Evolutionary conservation across 2,329 filamentous ascomycete genomes (phyloP).

Genomic region (Aspergillus thermomutatus): DNA sequence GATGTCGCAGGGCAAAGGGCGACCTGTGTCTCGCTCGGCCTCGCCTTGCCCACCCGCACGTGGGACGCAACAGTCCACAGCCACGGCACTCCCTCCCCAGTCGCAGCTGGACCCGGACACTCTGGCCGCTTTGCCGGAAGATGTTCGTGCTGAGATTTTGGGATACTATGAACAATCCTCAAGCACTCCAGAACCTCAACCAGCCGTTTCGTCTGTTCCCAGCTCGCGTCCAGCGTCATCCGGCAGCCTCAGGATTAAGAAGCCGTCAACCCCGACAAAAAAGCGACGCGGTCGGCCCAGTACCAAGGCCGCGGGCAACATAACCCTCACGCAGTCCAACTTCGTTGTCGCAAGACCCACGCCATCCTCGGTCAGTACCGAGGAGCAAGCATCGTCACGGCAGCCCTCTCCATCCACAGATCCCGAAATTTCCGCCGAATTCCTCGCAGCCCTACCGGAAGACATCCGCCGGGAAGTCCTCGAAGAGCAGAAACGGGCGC

Average conservation of each 20-base stretch:
- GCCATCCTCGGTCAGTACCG: conserved; percentile 10
- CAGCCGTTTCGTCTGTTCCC: conserved; percentile 46
- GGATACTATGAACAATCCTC: conserved; percentile 58
- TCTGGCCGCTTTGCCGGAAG: conserved; percentile 76
- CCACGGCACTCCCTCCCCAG: conserved; percentile 53
- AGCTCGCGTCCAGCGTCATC: conserved; percentile 46
- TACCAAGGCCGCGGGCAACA: conserved; percentile 53
- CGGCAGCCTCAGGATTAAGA: conserved; percentile 30
- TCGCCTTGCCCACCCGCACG: conserved; percentile 36
- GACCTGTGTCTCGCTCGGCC: conserved; percentile 17
- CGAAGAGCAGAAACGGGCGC: conserved; percentile 64
- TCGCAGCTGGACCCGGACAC: conserved; percentile 83
- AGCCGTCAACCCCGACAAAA: conserved; percentile 64
- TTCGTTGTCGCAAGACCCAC: conserved; percentile 51
- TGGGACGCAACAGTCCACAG: conserved; percentile 17
- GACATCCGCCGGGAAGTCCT: conserved; percentile 77
- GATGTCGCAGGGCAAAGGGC: conserved; percentile 52
- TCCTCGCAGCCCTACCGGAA: conserved; percentile 78
- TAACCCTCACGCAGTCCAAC: conserved; percentile 69
- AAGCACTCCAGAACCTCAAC: conserved; percentile 24
- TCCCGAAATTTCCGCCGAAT: conserved; percentile 59
- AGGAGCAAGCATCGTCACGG: conserved; percentile 12
- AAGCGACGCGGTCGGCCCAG: conserved; percentile 55
- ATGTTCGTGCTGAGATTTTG: conserved; percentile 80
- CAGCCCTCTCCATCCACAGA: conserved; percentile 27